These are phyloP conservation scores for Taiwanofungus camphoratus DNA, from an alignment of 1,284 basidiomycete genomes.

Conservation along the genomic window DNA sequence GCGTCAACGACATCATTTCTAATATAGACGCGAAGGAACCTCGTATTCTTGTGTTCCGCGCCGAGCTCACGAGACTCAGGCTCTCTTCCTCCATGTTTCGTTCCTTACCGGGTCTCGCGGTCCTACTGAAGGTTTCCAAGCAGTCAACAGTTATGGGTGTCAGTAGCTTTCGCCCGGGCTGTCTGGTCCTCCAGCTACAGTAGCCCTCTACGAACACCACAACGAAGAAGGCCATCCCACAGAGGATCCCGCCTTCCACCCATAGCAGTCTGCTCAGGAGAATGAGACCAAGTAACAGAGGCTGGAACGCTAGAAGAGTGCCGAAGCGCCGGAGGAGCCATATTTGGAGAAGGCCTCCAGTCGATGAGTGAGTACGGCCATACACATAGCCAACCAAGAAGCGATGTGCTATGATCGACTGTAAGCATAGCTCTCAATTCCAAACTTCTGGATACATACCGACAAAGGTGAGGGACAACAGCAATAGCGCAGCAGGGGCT, in stretches of 20 bases:
- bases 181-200: conserved; percentile 41
- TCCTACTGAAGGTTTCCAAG: conserved; percentile 44
- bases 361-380: conserved; percentile 61
- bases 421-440: not conserved
- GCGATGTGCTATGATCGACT: conserved; percentile 50
- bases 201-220: conserved; percentile 56
- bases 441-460: conserved; percentile 35
- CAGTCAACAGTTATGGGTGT: conserved; percentile 55
- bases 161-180: conserved; percentile 42
- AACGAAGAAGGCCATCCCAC: conserved; percentile 48
- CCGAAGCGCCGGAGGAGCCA: conserved; percentile 70
- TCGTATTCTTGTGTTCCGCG: conserved; percentile 38
- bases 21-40: conserved; percentile 71
- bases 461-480: conserved; percentile 64
- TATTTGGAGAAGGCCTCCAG: conserved; percentile 65
- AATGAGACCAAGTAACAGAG: conserved; percentile 67
- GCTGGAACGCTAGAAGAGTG: conserved; percentile 62
- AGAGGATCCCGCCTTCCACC: conserved; percentile 62
- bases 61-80: conserved; percentile 46
- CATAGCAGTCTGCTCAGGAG: conserved; percentile 61
- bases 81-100: conserved; percentile 44
- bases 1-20: conserved; percentile 74
- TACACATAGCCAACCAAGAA: conserved; percentile 74
- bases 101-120: conserved; percentile 33
- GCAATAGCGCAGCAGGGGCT: conserved; percentile 59